phyloP scores from a whole-genome alignment of 257 asterid species.

The Echium plantagineum region DNA sequence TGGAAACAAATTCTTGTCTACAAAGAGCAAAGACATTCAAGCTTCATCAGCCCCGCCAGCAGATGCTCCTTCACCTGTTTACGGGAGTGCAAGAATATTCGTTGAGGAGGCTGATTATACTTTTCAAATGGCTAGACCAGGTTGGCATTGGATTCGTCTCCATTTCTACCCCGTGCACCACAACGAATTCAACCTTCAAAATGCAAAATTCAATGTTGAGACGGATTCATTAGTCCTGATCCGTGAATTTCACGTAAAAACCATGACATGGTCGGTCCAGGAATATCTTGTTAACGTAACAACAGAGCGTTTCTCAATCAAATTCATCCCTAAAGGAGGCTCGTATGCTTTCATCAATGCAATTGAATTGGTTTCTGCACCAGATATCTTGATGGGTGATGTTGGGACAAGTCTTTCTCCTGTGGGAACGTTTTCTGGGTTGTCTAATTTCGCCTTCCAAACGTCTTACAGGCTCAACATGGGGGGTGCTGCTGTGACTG shows the following conservation, averaged over 20 bases:
- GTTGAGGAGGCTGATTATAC: constrained; percentile 42
- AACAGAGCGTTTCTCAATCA: constrained; percentile 25
- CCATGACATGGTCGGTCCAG: constrained; percentile 7
- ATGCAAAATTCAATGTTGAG: constrained; percentile 32
- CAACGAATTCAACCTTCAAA: constrained; percentile 27
- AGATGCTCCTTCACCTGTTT: constrained; percentile 35
- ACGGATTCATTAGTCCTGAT: constrained; percentile 32
- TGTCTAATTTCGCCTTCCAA: constrained; percentile 23
- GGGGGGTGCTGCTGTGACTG: constrained; percentile 32
- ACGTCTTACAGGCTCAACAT: constrained; percentile 39
- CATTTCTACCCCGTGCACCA: constrained; percentile 42
- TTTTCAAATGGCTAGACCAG: constrained; percentile 50
- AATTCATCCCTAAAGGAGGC: constrained; percentile 28
- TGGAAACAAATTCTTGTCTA: constrained; percentile 12
- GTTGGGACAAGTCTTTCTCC: constrained; percentile 34
- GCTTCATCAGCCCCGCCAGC: constrained; percentile 18
- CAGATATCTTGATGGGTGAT: constrained; percentile 30
- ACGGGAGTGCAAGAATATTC: constrained; percentile 47
- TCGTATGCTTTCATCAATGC: constrained; percentile 39
- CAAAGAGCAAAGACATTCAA: constrained; percentile 19
- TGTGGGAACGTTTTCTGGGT: constrained; percentile 25
- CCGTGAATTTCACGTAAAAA: constrained; percentile 24
- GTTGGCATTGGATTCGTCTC: constrained; percentile 81
- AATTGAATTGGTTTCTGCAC: constrained; percentile 54
- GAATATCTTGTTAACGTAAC: constrained; percentile 52